Conservation (phyloP, 768 basidiomycete species). For the Clitopilus passeckerianus region DNA sequence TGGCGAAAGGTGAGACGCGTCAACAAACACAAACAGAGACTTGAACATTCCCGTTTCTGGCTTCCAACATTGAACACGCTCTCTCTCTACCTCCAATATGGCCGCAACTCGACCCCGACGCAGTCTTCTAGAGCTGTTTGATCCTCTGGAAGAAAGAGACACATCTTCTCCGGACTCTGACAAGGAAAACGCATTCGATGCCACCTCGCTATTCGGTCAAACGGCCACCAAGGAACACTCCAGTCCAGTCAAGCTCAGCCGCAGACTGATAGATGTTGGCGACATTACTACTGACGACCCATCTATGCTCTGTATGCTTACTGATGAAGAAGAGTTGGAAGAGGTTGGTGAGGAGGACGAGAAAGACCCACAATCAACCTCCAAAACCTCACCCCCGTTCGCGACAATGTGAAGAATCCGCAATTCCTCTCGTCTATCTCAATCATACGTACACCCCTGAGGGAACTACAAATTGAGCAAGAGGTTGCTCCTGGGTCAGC, state of each 20-base stretch:
- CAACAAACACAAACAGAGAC: slow-evolving; percentile 33
- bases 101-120: slow-evolving; percentile 32
- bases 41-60: slow-evolving; percentile 11
- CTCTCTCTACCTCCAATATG: slow-evolving; percentile 16
- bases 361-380: slow-evolving; percentile 32
- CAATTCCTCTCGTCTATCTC: slow-evolving; percentile 10
- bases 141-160: slow-evolving; percentile 35
- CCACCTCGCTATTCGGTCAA: slow-evolving; percentile 31
- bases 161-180: slow-evolving; percentile 30
- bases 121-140: slow-evolving; percentile 46
- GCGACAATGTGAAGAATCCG: background rate
- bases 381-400: slow-evolving; percentile 21
- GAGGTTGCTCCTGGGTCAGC: slow-evolving; percentile 29
- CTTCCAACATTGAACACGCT: background rate
- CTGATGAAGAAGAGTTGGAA: slow-evolving; percentile 28
- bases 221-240: slow-evolving; percentile 14
- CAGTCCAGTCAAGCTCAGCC: slow-evolving; percentile 25
- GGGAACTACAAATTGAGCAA: slow-evolving; percentile 25
- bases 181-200: slow-evolving; percentile 37
- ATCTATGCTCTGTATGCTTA: slow-evolving; percentile 23
- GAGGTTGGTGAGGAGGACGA: slow-evolving; percentile 25
- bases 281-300: slow-evolving; percentile 39
- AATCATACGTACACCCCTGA: slow-evolving; percentile 31
- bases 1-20: slow-evolving; percentile 21
- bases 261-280: slow-evolving; percentile 45